Conservation (phyloP, 177 flowering plant genomes). For the Vitis hybrid region DNA sequence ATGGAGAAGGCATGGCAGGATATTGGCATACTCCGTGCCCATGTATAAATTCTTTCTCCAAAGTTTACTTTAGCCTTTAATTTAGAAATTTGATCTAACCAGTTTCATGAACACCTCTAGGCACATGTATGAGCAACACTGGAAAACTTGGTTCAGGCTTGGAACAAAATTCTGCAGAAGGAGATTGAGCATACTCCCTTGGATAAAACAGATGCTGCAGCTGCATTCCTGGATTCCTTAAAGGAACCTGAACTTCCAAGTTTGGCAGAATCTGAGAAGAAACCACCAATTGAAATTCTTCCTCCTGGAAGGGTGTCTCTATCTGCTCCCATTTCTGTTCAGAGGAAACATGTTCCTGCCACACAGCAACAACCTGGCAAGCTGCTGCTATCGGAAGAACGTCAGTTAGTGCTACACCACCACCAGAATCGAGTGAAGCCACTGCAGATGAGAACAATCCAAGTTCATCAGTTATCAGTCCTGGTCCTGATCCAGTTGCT, state of each 20-base stretch:
- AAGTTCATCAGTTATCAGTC: slow-evolving; percentile 15
- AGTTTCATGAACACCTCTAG: slow-evolving; percentile 32
- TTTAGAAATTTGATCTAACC: slow-evolving; percentile 15
- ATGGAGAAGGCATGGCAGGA: slow-evolving; percentile 99
- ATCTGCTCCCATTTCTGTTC: slow-evolving; percentile 50
- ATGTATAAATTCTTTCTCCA: slow-evolving; percentile 39
- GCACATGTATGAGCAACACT: slow-evolving; percentile 97
- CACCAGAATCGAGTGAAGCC: slow-evolving; percentile 14
- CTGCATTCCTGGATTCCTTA: slow-evolving; percentile 85
- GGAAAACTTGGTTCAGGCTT: slow-evolving; percentile 77
- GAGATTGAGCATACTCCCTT: slow-evolving; percentile 74
- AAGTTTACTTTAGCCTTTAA: not conserved
- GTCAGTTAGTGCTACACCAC: slow-evolving; percentile 13
- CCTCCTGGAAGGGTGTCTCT: slow-evolving; percentile 94
- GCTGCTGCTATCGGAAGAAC: slow-evolving; percentile 59
- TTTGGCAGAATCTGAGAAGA: slow-evolving; percentile 82
- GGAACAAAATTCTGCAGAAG: slow-evolving; percentile 86
- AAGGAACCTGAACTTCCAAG: slow-evolving; percentile 90
- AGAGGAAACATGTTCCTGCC: slow-evolving; percentile 48
- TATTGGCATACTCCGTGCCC: slow-evolving; percentile 96
- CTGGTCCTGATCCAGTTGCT: slow-evolving; percentile 17
- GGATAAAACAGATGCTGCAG: slow-evolving; percentile 79
- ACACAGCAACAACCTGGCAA: slow-evolving; percentile 55
- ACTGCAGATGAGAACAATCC: slow-evolving; percentile 17
- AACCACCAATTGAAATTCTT: slow-evolving; percentile 87